Evolutionary conservation across 805 yeast species (phyloP), one percentile per base, ranked within the genome.

Genomic region (Wickerhamiella galacta): DNA sequence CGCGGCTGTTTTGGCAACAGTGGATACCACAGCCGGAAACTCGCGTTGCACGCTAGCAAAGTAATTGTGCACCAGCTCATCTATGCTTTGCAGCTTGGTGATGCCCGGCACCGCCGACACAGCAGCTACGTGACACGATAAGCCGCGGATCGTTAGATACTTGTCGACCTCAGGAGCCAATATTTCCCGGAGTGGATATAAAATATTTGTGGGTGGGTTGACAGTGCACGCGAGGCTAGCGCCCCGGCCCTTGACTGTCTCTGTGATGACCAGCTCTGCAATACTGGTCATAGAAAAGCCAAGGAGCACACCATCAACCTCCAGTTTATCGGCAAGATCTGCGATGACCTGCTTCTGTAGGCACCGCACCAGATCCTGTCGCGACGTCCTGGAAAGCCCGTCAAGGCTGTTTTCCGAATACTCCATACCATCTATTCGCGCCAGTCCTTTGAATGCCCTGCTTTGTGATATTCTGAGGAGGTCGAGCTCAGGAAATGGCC

Each of bases 221-320:
- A 45, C 34, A 14, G 42, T 52, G 4, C 56, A 48, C 17, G 79
- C 66, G 5, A 85, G 65, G 21, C 63, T 64, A 2, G 76, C 62
- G 0, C 95, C 96, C 39, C 94, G 65, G 9, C 96, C 96, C 45
- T 75, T 79, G 4, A 82, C 83, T 0, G 93, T 75, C 34, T 79
- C 54, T 0, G 92, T 64, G 21, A 87, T 60, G n/a, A 79, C 71
- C 39, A 73, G 72, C 45, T 76, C 81, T 1, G 95, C 93, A 16
- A 85, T 50, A 26, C 73, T 64, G 1, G 93, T 78, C 92, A 81
- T 79, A 18, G 78, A 72, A 47, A 75, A 79, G 1, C 87, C 81
- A 58, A 71, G 70, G 6, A 82, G 31, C 3, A 81, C 56, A n/a
- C 78, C 63, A n/a, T 64, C 58, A 43, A 72, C 66, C 0, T 52